Conservation (phyloP, 2,329 filamentous ascomycete genomes). For the Penicillium sp. region DNA sequence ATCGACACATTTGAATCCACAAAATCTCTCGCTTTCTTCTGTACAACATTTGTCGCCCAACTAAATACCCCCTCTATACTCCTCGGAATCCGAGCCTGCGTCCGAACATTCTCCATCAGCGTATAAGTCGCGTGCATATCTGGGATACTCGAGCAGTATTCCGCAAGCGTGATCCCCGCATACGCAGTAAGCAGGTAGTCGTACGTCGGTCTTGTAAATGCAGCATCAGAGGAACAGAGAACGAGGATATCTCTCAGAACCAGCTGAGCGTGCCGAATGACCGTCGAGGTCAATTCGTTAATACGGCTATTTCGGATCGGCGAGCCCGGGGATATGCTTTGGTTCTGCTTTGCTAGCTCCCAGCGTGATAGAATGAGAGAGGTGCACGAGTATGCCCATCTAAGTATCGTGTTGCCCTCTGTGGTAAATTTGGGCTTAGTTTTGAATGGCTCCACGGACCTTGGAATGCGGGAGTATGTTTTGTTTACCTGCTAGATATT, state of each 20-base stretch:
- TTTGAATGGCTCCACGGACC: too few relatives aligned
- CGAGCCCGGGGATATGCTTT: background rate
- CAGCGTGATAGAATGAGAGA: constrained; percentile 10
- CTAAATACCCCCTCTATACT: constrained; percentile 10
- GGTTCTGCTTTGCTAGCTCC: constrained; percentile 8
- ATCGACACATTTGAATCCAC: constrained; percentile 4
- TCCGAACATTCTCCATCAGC: constrained; percentile 10
- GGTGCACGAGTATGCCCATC: constrained; percentile 5
- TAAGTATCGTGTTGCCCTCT: constrained; percentile 1
- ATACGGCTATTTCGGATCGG: background rate
- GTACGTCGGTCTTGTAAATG: constrained; percentile 7
- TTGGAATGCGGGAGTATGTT: background rate
- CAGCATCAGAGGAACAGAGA: background rate
- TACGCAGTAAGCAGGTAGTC: constrained; percentile 10
- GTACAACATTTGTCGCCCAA: constrained; percentile 10
- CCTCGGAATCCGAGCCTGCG: constrained; percentile 6
- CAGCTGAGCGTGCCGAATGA: constrained; percentile 5
- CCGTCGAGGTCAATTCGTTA: constrained; percentile 1
- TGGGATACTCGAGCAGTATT: constrained; percentile 5
- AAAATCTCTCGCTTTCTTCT: constrained; percentile 6
- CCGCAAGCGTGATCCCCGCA: constrained; percentile 7
- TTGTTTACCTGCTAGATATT: constrained; percentile 2
- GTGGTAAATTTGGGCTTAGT: background rate
- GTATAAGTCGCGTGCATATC: constrained; percentile 12
- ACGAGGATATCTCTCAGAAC: constrained; percentile 7